Conservation (phyloP, 257 asterid species). For the Hygrophila difformis region DNA sequence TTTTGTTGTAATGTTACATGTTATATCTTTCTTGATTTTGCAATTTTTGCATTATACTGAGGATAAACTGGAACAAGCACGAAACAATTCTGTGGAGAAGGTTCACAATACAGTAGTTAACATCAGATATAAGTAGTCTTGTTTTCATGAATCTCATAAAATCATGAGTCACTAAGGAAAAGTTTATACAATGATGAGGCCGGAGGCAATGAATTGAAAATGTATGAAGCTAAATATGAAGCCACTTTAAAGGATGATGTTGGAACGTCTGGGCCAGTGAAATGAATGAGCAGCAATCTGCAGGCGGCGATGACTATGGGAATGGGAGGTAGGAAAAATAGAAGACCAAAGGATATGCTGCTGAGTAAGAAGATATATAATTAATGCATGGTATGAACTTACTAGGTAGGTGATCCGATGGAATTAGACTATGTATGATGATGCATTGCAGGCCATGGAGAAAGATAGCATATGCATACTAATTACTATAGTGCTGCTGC, state of each 20-base stretch:
- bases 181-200: slow-evolving; percentile 86
- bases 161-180: slow-evolving; percentile 34
- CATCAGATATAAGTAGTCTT: slow-evolving; percentile 23
- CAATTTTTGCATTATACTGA: slow-evolving; percentile 39
- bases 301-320: slow-evolving; percentile 19
- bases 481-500: too few relatives aligned
- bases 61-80: slow-evolving; percentile 45
- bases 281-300: too few relatives aligned
- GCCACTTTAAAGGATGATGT: slow-evolving; percentile 63
- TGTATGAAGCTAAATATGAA: slow-evolving; percentile 79
- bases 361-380: slow-evolving; percentile 75
- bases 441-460: too few relatives aligned
- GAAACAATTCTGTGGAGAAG: slow-evolving; percentile 27
- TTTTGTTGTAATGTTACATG: neutral
- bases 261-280: too few relatives aligned
- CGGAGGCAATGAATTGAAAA: slow-evolving; percentile 75
- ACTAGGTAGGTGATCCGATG: slow-evolving; percentile 58
- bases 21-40: slow-evolving; percentile 14
- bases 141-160: slow-evolving; percentile 22
- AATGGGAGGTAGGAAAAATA: neutral
- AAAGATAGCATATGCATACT: too few relatives aligned
- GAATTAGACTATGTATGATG: slow-evolving; percentile 68
- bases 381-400: slow-evolving; percentile 82
- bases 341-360: slow-evolving; percentile 48
- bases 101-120: slow-evolving; percentile 14